Evolutionary conservation across 1,284 basidiomycete species (phyloP), one percentile per base, ranked within the genome.

Genomic region (Mycosarcoma mackinlayi): DNA sequence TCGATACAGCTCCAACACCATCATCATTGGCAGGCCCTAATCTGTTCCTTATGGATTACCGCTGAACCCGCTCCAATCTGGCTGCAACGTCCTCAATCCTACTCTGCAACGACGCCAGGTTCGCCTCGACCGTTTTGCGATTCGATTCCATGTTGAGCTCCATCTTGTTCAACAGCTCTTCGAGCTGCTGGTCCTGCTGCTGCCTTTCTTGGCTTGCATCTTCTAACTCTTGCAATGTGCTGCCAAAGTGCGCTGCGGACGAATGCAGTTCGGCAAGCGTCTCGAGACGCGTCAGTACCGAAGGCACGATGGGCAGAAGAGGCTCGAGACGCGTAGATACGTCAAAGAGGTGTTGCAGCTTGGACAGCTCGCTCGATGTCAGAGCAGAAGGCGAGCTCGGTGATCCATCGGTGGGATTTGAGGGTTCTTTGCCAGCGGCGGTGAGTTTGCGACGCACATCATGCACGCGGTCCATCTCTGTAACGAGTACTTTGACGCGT

Each of bases 381-480:
- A 76, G 53, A 21, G n/a, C 19, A 13, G 37, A 6, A 21, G 6
- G 2, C 7, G n/a, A n/a, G n/a, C n/a, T 39, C 7, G 23, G 42
- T 14, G 35, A 18, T n/a, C 42, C 28, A 13, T 30, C 39, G 23
- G 38, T 35, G 9, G 33, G 31, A 6, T 27, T 27, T 14, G 61
- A 40, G 68, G 78, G 39, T 66, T 81, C 42, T 63, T 81, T 57
- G 83, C 85, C 54, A 75, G 81, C 76, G 6, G 76, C 73, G 24
- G 78, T 76, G 72, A 85, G 79, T 58, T 84, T 84, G 6, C 83
- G 76, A 9, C 85, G 82, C 1, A 84, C 80, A 42, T 87, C 87
- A 51, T 91, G 89, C 1, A 90, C 88, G 18, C 94, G 89, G 62
- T 98, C 95, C 54, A 98, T 88, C 82, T 98, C 95, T 0, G 93